Evolutionary conservation across 177 flowering plant species (phyloP), one percentile per base, ranked within the genome.

Genomic region (Vitis hybrid): DNA sequence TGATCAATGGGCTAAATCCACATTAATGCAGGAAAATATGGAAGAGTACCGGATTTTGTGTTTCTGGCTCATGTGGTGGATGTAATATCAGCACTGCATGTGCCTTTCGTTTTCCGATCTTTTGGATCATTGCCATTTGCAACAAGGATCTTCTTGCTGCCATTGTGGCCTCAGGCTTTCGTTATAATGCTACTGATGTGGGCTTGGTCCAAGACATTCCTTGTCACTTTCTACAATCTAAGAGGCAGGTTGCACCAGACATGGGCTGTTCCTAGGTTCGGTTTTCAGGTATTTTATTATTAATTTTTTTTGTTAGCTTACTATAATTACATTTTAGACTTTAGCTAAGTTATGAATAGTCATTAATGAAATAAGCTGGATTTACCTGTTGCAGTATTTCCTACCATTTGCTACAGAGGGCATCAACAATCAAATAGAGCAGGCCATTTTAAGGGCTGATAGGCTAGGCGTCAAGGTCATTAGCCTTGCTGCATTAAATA

Each of bases 401-500:
- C 69, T 95, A 54, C 96, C 99, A 56, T 95, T 90, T 77, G 96
- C 94, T 0, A 74, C 51, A 35, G 82, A 85, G 35, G 98, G 99
- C 24, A 95, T 95, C 55, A 95, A 95, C 58, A 81, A 80, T 10
- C 91, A 79, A 9, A 95, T 95, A 17, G 99, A 95, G 76, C 71
- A 91, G 14, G 94, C 99, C 32, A 95, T 95, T 51, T 79, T 93
- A 0, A 83, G 85, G 66, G 98, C 99, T 41, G 93, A 95, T 55
- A 85, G 68, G 58, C n/a, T 88, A 21, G 98, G 99, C 0, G 88
- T 95, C 6, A 91, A 91, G 73, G 98, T 95, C 74, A 76, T 95
- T 32, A 91, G 98, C 79, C 89, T 95, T 52, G 99, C 99, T 48
- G 99, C 99, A 66, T 78, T 95, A 60, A 95, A 95, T 70, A 95